A percentile compares a stretch with the other conserved stretches of the same genome.
phyloP scores from a whole-genome alignment of 176 grass and related monocot species.

The Aegilops tauschii region DNA sequence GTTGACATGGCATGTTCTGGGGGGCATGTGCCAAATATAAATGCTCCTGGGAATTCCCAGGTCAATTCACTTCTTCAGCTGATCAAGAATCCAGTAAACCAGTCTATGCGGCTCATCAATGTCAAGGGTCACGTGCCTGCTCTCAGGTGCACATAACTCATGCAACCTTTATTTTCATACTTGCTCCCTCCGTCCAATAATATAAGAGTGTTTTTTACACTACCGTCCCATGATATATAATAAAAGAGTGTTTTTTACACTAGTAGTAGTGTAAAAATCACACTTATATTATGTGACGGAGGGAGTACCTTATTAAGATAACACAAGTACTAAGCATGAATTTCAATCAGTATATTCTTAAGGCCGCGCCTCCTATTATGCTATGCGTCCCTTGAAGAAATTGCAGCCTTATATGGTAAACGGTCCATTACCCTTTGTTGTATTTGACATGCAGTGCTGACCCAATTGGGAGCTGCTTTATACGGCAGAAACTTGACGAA shows the following conservation, averaged over 20 bases:
- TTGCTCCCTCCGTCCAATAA: too few species aligned
- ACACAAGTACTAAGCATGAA: background rate
- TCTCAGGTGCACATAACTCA: constrained; percentile 31
- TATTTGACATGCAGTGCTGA: constrained; percentile 22
- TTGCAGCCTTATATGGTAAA: background rate
- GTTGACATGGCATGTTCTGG: background rate
- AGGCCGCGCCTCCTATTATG: background rate
- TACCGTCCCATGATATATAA: too few species aligned
- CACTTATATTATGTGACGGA: too few species aligned
- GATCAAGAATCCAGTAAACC: background rate
- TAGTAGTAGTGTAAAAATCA: too few species aligned
- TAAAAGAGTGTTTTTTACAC: too few species aligned
- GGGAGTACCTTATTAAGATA: too few species aligned
- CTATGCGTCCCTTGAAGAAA: background rate
- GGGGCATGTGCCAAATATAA: background rate
- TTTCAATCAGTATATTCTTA: background rate
- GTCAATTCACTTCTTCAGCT: background rate
- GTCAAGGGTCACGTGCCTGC: constrained; percentile 36
- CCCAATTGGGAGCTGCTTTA: constrained; percentile 31
- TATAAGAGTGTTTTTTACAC: too few species aligned
- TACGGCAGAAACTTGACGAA: constrained; percentile 36
- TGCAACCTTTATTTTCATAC: background rate
- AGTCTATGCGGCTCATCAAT: constrained; percentile 5
- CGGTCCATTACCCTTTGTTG: background rate
- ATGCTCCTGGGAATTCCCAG: background rate